These are phyloP conservation scores for Globisporangium nunn DNA, from an alignment of 352 stramenopile genomes.

Conservation along the genomic window DNA sequence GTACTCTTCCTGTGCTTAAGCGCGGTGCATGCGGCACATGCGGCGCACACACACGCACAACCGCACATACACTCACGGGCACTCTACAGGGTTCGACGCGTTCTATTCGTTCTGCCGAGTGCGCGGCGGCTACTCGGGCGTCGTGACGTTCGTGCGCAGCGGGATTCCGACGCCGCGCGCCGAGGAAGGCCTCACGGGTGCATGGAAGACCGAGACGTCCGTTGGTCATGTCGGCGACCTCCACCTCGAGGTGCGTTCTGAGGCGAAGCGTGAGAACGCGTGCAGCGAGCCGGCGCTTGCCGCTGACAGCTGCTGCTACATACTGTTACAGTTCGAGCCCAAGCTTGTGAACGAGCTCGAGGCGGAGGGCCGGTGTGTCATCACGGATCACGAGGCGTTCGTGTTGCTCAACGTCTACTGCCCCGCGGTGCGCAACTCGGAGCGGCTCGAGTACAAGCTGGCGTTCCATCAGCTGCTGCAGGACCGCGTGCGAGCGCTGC, in stretches of 20 bases:
- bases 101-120: constrained; percentile 78
- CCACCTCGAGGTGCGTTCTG: constrained; percentile 32
- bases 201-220: constrained; percentile 44
- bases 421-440: constrained; percentile 52
- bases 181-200: constrained; percentile 66
- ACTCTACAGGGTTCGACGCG: constrained; percentile 50
- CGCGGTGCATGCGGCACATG: no score
- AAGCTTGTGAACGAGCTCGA: constrained; percentile 59
- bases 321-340: constrained; percentile 26
- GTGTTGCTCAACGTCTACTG: constrained; percentile 89
- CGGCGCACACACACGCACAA: no score
- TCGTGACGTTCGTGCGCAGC: constrained; percentile 63
- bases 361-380: constrained; percentile 75
- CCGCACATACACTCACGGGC: neutral
- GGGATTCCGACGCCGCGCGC: constrained; percentile 44
- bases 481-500: constrained; percentile 48
- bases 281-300: neutral
- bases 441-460: constrained; percentile 84
- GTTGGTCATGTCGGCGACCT: constrained; percentile 46
- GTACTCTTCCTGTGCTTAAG: no score
- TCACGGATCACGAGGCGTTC: constrained; percentile 86
- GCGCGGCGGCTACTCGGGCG: constrained; percentile 69
- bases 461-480: constrained; percentile 70
- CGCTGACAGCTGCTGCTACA: neutral
- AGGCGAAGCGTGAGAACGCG: no score